Base-by-base conservation (phyloP, 495 filamentous ascomycete species). In the Penicillium macrosclerotiorum region DNA sequence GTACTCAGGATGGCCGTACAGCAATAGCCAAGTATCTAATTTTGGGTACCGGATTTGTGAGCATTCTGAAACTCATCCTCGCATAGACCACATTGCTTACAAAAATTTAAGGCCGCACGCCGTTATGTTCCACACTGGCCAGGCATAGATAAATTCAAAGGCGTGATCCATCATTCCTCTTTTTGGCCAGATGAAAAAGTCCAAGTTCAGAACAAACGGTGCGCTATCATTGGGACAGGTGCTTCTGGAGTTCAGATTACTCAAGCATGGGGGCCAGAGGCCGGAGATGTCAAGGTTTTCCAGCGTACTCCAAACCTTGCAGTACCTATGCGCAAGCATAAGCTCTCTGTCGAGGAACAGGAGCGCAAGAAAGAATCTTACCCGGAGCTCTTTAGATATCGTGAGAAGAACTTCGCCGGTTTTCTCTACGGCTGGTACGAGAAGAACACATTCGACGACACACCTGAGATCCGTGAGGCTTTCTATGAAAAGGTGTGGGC, bases 151-250 rank as follows among this genome's bases (percentile, higher is more conserved):
- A 67, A 63, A 1, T 86, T 77, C 68, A 62, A 71, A 16, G 80
- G 82, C 3, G 30, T 54, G 4, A 63, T 81, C 3, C 63, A 79
- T 46, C 81, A 86, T 43, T 72, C 80, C 0, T 75, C 78, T 2
- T 72, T 75, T 59, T 86, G 82, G 82, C 81, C 81, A 0, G 64
- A 75, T 11, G 58, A 72, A 4, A 56, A 60, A 8, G 60, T 79
- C 24, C 62, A 78, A 45, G 54, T 81, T 6, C 56, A 55, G 13
- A 65, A 65, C 32, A 82, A 83, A 55, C 62, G 67, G 5, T 61
- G 67, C 23, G 77, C 75, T 5, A 62, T 84, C 30, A 75, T 86
- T 14, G 82, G 82, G 7, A 84, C 82, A 0, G 82, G 82, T 8
- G 73, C 79, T 0, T 69, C 76, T 0, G 81, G 79, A 0, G 73